phyloP scores from a whole-genome alignment of 2,329 filamentous ascomycete species.

The Pleoardoris graminearum region DNA sequence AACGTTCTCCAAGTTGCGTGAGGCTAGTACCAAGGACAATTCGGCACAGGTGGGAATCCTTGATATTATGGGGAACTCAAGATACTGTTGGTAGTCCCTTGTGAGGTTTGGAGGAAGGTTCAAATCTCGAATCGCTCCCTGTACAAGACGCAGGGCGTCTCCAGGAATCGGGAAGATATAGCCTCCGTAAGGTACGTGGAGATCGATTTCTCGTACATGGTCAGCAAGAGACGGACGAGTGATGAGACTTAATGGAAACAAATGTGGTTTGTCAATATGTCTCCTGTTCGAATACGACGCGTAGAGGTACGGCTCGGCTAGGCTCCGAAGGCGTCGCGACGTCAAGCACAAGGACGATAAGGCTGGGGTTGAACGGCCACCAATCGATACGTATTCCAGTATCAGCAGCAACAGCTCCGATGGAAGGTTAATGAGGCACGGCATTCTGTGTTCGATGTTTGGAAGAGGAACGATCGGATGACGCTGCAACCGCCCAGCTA shows the following conservation, averaged over 20 bases:
- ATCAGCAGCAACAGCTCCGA: neutral
- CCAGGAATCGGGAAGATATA: neutral
- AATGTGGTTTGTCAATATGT: neutral
- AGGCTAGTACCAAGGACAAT: neutral
- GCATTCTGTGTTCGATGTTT: neutral
- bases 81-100: neutral
- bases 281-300: neutral
- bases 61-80: neutral
- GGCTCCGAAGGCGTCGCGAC: neutral
- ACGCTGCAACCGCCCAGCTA: neutral
- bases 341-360: constrained; percentile 1
- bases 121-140: neutral
- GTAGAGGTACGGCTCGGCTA: constrained; percentile 4
- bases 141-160: neutral
- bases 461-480: neutral
- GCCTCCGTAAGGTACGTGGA: neutral
- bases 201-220: constrained; percentile 1
- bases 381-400: neutral
- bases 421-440: neutral
- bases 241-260: neutral
- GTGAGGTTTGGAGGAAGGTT: neutral
- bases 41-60: neutral
- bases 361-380: neutral
- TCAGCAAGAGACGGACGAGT: neutral
- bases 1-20: neutral